phyloP scores from a whole-genome alignment of 176 grass and related monocot genomes.

The Saccharum officinarum region DNA sequence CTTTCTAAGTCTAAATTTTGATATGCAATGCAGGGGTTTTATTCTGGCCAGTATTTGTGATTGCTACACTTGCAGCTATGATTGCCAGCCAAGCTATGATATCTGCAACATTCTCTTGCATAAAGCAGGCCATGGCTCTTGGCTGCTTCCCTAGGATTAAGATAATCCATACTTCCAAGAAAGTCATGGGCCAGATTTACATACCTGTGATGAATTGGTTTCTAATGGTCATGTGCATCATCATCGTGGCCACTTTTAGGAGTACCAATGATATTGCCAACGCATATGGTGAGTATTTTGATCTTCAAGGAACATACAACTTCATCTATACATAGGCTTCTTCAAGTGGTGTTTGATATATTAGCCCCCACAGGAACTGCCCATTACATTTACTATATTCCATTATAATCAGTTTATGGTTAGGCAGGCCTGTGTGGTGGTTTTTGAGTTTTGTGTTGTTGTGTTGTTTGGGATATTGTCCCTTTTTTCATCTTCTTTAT shows the following conservation, averaged over 20 bases:
- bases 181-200: slow-evolving; percentile 98
- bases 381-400: background rate
- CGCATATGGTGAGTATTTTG: slow-evolving; percentile 71
- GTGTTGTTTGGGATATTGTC: too few relatives aligned
- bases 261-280: slow-evolving; percentile 96
- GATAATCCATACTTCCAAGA: slow-evolving; percentile 93
- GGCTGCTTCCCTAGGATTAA: slow-evolving; percentile 96
- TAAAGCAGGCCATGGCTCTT: slow-evolving; percentile 96
- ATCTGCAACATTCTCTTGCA: slow-evolving; percentile 98
- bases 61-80: slow-evolving; percentile 96
- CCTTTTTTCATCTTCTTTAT: too few relatives aligned
- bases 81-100: slow-evolving; percentile 99
- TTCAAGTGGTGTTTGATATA: background rate
- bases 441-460: too few relatives aligned
- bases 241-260: slow-evolving; percentile 85
- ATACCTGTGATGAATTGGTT: slow-evolving; percentile 98
- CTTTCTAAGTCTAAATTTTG: slow-evolving; percentile 16
- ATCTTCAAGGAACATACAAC: background rate
- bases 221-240: slow-evolving; percentile 94
- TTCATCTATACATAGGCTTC: background rate
- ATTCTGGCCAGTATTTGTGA: slow-evolving; percentile 97
- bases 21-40: slow-evolving; percentile 54
- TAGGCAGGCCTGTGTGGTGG: background rate
- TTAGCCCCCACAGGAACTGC: background rate
- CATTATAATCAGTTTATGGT: background rate